Percentiles rank a stretch among this genome's conserved stretches.
Conservation (phyloP, 768 basidiomycete genomes). For the Rhizopogon sp. region DNA sequence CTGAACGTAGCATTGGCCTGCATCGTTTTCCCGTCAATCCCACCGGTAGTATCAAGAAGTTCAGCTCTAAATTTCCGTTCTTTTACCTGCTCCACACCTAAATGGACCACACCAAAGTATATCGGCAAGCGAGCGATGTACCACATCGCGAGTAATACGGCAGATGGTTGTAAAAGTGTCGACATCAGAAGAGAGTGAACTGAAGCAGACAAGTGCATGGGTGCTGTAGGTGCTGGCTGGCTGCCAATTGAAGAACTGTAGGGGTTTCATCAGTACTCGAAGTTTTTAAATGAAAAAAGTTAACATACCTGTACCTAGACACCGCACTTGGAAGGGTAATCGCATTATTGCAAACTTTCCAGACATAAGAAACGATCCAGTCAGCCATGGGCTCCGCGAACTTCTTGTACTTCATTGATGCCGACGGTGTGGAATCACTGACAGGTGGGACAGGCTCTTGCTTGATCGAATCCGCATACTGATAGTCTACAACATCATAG, state of each 20-base stretch:
- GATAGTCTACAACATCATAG: constrained; percentile 7
- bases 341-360: constrained; percentile 79
- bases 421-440: constrained; percentile 24
- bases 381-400: constrained; percentile 73
- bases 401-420: constrained; percentile 59
- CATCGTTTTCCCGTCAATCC: constrained; percentile 39
- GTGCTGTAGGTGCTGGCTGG: constrained; percentile 34
- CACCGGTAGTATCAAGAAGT: constrained; percentile 43
- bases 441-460: constrained; percentile 34
- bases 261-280: constrained; percentile 8
- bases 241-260: constrained; percentile 22
- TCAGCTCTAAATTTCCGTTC: constrained; percentile 62
- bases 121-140: constrained; percentile 77
- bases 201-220: constrained; percentile 43
- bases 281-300: constrained; percentile 1
- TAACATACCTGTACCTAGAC: constrained; percentile 50
- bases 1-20: constrained; percentile 67
- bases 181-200: constrained; percentile 73
- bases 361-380: constrained; percentile 76
- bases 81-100: constrained; percentile 49
- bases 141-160: constrained; percentile 74
- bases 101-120: constrained; percentile 49
- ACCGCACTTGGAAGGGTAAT: constrained; percentile 52
- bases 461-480: constrained; percentile 8
- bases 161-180: constrained; percentile 78